Conservation (phyloP, 2,329 filamentous ascomycete genomes). For the Acarospora socialis region DNA sequence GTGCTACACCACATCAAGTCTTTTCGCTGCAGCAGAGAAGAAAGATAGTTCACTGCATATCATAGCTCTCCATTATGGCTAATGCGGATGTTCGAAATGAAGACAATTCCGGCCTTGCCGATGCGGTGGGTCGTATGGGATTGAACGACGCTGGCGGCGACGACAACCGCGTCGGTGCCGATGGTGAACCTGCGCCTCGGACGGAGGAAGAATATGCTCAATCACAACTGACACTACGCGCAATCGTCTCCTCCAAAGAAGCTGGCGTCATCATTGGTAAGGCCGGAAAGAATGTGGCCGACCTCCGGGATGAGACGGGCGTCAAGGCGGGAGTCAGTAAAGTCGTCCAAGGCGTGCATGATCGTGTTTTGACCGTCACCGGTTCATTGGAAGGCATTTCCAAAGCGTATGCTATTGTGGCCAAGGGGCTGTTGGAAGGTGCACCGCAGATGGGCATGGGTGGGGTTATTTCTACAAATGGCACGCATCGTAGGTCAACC, state of each 20-base stretch:
- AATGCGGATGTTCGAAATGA: constrained; percentile 41
- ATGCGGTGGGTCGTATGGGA: constrained; percentile 51
- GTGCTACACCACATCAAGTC: neutral
- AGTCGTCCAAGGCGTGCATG: constrained; percentile 92
- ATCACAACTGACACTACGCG: constrained; percentile 82
- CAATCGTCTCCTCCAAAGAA: constrained; percentile 97
- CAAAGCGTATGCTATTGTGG: constrained; percentile 85
- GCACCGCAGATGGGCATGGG: constrained; percentile 95
- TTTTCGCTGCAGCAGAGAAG: neutral
- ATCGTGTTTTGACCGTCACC: constrained; percentile 90
- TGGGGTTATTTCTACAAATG: constrained; percentile 70
- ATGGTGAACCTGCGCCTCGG: constrained; percentile 69
- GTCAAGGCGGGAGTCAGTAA: constrained; percentile 98
- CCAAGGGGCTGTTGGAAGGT: constrained; percentile 79
- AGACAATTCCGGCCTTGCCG: constrained; percentile 40
- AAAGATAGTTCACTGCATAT: neutral
- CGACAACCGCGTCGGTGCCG: constrained; percentile 47
- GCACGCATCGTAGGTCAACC: constrained; percentile 88
- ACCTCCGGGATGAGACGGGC: constrained; percentile 90
- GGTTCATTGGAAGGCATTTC: constrained; percentile 78
- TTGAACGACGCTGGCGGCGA: constrained; percentile 40
- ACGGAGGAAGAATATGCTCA: constrained; percentile 95
- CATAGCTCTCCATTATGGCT: constrained; percentile 41
- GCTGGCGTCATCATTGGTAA: constrained; percentile 98
- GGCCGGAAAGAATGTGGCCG: constrained; percentile 94